phyloP scores from a whole-genome alignment of 495 filamentous ascomycete species.

The Podospora pseudoanserina region DNA sequence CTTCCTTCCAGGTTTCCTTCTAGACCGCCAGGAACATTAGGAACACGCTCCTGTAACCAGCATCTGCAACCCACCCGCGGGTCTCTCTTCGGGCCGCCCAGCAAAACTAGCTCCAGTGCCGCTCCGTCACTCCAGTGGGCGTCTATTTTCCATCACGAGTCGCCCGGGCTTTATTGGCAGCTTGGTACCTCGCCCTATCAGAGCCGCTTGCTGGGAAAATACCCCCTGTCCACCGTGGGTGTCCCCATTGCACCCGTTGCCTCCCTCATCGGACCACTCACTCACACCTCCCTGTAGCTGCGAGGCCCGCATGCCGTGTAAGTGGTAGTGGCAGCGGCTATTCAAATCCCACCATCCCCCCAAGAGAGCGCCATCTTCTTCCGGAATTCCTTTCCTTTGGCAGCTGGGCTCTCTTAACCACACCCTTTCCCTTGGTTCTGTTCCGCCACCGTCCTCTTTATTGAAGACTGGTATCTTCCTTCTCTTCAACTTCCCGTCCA shows the following conservation, averaged over 20 bases:
- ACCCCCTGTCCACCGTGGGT: constrained; percentile 31
- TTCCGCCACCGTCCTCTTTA: constrained; percentile 26
- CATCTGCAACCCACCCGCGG: constrained; percentile 19
- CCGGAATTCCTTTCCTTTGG: constrained; percentile 35
- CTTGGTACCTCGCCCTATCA: constrained; percentile 33
- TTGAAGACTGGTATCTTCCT: constrained; percentile 37
- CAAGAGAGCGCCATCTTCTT: constrained; percentile 36
- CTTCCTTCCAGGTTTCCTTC: background rate
- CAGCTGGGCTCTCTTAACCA: constrained; percentile 55
- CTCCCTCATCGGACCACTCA: constrained; percentile 27
- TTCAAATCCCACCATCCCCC: constrained; percentile 49
- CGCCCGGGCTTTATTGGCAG: constrained; percentile 34
- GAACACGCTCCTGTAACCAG: constrained; percentile 20
- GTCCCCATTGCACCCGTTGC: constrained; percentile 19
- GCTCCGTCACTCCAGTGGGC: constrained; percentile 32
- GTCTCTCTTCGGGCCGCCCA: constrained; percentile 30
- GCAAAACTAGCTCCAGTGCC: constrained; percentile 28
- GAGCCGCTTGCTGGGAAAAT: constrained; percentile 15
- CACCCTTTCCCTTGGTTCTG: constrained; percentile 30
- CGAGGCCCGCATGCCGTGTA: constrained; percentile 31
- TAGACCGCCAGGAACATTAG: constrained; percentile 1
- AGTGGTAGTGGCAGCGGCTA: constrained; percentile 43
- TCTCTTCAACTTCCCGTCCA: constrained; percentile 19
- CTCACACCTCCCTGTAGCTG: constrained; percentile 40
- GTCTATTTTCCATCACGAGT: constrained; percentile 37